phyloP scores from a whole-genome alignment of 345 rosid genomes.

The Kernera saxatilis region DNA sequence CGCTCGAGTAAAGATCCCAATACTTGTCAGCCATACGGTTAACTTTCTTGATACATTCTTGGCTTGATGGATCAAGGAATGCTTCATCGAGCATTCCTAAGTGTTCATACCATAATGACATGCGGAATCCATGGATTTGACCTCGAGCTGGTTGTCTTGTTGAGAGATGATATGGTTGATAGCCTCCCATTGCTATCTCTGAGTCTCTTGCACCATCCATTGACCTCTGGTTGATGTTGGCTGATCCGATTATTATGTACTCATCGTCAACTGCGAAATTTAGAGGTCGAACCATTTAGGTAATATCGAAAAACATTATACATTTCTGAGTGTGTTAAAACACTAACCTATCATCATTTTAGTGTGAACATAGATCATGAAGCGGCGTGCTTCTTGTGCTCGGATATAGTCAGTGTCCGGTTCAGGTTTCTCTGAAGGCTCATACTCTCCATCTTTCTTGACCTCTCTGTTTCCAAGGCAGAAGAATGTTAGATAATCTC shows the following conservation, averaged over 20 bases:
- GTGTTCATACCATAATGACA: conserved; percentile 96
- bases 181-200: conserved; percentile 98
- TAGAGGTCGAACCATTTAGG: neutral
- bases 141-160: conserved; percentile 77
- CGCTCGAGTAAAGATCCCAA: conserved; percentile 86
- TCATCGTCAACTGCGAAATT: conserved; percentile 82
- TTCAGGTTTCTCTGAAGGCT: conserved; percentile 77
- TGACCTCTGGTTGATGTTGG: conserved; percentile 96
- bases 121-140: conserved; percentile 92
- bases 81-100: conserved; percentile 82
- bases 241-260: conserved; percentile 92
- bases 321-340: neutral
- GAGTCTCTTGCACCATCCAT: conserved; percentile 99
- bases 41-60: conserved; percentile 61
- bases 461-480: conserved; percentile 94
- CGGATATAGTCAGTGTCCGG: conserved; percentile 71
- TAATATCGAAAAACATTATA: neutral
- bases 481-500: conserved; percentile 86
- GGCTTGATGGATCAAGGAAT: conserved; percentile 68
- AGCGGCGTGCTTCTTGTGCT: conserved; percentile 96
- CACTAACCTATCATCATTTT: conserved; percentile 97
- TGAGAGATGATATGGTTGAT: conserved; percentile 83
- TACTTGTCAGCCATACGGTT: conserved; percentile 80
- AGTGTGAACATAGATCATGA: conserved; percentile 96
- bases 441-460: conserved; percentile 84